A percentile compares a stretch with the other conserved stretches of the same genome.
Conservation (phyloP, 1,139 yeast genomes). For the Protomyces gravidus region DNA sequence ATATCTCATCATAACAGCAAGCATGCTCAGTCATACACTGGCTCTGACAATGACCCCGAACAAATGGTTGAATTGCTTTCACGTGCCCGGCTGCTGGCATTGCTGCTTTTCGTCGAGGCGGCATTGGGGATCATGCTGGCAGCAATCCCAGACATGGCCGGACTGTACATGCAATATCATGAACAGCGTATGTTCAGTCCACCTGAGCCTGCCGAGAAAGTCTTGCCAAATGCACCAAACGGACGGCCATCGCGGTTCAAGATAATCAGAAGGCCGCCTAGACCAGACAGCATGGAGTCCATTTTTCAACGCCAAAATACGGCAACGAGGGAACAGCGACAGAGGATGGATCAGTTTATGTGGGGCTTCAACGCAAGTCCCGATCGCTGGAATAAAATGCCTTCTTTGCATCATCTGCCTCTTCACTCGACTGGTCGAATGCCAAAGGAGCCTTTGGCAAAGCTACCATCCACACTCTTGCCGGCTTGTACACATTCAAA, state of each 20-base stretch:
- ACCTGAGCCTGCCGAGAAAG: not conserved
- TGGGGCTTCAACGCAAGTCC: not conserved
- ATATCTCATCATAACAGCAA: not conserved
- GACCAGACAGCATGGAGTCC: not conserved
- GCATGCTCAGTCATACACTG: not conserved
- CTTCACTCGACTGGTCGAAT: slow-evolving; percentile 11
- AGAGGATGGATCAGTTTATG: not conserved
- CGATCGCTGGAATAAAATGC: not conserved
- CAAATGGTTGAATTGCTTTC: not conserved
- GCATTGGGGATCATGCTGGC: not conserved
- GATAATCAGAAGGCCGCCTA: too few species aligned
- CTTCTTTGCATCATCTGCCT: not conserved
- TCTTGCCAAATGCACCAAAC: not conserved
- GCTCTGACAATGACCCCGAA: not conserved
- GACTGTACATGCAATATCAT: not conserved
- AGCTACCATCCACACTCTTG: slow-evolving; percentile 19
- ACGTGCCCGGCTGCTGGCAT: not conserved
- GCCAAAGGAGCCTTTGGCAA: slow-evolving; percentile 23
- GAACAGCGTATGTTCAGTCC: not conserved
- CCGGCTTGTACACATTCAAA: slow-evolving; percentile 23
- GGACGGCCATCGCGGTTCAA: not conserved
- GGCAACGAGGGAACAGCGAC: not conserved
- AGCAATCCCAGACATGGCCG: not conserved
- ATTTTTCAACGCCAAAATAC: not conserved
- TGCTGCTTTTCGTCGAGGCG: not conserved